A percentile compares a stretch with the other conserved stretches of the same genome.
These are phyloP conservation scores for Tetracladium setigerum DNA, from an alignment of 495 filamentous ascomycete genomes.

Conservation along the genomic window DNA sequence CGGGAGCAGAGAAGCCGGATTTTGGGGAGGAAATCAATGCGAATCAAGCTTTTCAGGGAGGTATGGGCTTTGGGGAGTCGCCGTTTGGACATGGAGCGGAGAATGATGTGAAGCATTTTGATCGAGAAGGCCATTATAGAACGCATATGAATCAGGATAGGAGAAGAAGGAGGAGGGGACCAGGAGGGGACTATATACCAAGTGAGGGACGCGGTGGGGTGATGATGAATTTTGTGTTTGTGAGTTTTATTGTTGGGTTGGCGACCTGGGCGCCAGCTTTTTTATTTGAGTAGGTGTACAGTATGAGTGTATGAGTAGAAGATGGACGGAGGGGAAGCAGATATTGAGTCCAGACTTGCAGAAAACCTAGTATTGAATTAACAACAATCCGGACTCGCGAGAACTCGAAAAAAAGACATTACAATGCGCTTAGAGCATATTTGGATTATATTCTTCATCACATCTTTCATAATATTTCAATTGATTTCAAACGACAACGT, in stretches of 20 bases:
- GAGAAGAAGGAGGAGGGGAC: conserved; percentile 34
- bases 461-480: too few species aligned
- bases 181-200: conserved; percentile 6
- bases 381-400: too few species aligned
- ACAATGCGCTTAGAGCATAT: too few species aligned
- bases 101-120: conserved; percentile 51
- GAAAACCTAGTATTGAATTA: neutral
- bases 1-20: conserved; percentile 15
- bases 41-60: conserved; percentile 10
- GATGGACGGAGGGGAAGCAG: conserved; percentile 3
- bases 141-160: conserved; percentile 52
- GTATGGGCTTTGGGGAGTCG: conserved; percentile 39
- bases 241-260: conserved; percentile 29
- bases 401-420: too few species aligned
- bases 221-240: conserved; percentile 32
- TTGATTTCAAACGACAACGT: too few species aligned
- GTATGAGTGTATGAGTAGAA: conserved; percentile 13
- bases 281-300: conserved; percentile 20
- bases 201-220: conserved; percentile 8
- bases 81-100: conserved; percentile 21
- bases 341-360: too few species aligned
- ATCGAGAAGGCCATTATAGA: conserved; percentile 59
- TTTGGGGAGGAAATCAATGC: conserved; percentile 5
- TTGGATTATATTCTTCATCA: too few species aligned
- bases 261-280: conserved; percentile 29